These are phyloP conservation scores for Vitis labrusca DNA, from an alignment of 164 flowering plant genomes.

Conservation along the genomic window DNA sequence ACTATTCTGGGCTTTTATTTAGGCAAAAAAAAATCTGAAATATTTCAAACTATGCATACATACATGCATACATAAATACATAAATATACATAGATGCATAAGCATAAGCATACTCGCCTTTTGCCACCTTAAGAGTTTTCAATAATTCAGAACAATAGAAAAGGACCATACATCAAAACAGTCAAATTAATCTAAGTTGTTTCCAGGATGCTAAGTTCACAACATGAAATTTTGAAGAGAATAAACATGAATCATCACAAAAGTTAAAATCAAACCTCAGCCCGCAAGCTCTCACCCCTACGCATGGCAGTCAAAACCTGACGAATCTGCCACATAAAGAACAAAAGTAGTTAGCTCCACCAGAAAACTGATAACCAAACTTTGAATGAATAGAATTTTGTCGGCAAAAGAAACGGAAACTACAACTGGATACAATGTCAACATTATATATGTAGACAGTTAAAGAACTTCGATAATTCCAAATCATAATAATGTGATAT, in stretches of 20 bases:
- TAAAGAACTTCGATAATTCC: background rate
- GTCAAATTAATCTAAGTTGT: background rate
- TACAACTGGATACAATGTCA: background rate
- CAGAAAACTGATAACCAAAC: background rate
- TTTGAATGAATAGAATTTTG: background rate
- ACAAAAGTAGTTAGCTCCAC: background rate
- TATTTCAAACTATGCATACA: no score
- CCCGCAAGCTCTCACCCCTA: slow-evolving; percentile 41
- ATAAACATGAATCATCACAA: background rate
- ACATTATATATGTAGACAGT: background rate
- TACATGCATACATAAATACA: background rate
- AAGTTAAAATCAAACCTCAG: slow-evolving; percentile 41
- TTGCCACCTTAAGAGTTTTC: background rate
- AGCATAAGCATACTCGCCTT: background rate
- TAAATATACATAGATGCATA: background rate
- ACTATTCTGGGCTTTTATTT: no score
- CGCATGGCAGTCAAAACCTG: slow-evolving; percentile 57
- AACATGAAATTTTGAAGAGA: background rate
- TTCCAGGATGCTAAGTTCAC: background rate
- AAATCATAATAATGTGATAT: background rate
- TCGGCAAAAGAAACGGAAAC: background rate
- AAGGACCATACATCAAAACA: no score
- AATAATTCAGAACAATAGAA: background rate
- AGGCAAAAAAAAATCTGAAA: no score
- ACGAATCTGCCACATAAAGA: slow-evolving; percentile 41